These are phyloP conservation scores for Leishmania guyanensis DNA, from an alignment of 208 protist species.

Conservation along the genomic window DNA sequence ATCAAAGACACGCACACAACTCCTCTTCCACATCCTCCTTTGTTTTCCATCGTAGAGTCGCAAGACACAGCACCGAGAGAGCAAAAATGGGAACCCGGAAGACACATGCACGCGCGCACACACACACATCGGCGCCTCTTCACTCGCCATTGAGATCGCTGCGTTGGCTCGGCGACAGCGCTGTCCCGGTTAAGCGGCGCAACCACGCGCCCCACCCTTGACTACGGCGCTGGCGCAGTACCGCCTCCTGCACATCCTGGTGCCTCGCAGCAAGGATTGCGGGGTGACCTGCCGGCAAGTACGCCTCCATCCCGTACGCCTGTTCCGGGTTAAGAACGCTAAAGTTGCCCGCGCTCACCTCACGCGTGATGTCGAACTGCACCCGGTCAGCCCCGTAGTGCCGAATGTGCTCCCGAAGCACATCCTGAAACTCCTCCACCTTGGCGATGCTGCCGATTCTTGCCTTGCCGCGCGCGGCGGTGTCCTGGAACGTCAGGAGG, in stretches of 20 bases:
- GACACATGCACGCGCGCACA: background rate
- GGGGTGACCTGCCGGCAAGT: conserved; percentile 78
- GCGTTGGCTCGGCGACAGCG: conserved; percentile 53
- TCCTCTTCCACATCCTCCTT: background rate
- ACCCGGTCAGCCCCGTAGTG: conserved; percentile 82
- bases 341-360: conserved; percentile 74
- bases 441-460: conserved; percentile 78
- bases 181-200: conserved; percentile 35
- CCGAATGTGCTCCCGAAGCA: conserved; percentile 66
- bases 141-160: conserved; percentile 36
- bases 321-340: conserved; percentile 66
- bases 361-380: conserved; percentile 79
- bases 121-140: background rate
- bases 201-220: conserved; percentile 61
- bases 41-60: background rate
- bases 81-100: background rate
- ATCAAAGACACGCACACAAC: background rate
- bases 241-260: conserved; percentile 25
- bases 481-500: conserved; percentile 89
- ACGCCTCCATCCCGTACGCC: conserved; percentile 51
- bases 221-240: conserved; percentile 19
- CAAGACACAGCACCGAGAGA: background rate
- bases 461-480: conserved; percentile 60
- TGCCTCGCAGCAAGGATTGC: conserved; percentile 29
- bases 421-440: conserved; percentile 80